These are phyloP conservation scores for Fusarium sp. DNA, from an alignment of 2,329 filamentous ascomycete species.

Conservation along the genomic window DNA sequence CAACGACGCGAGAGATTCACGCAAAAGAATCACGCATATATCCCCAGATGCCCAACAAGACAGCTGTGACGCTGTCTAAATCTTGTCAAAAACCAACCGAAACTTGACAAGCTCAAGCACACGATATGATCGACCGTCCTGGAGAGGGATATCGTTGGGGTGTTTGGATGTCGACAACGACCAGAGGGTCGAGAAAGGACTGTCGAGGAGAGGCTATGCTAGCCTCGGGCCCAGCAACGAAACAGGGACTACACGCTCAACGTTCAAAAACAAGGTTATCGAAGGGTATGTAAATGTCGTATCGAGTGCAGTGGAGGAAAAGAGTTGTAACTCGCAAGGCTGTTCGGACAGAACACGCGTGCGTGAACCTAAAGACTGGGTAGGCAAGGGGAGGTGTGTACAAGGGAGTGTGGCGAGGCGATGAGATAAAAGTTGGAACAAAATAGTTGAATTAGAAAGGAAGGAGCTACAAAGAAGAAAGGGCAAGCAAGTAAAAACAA, in stretches of 20 bases:
- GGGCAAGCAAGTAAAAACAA: conserved; percentile 1
- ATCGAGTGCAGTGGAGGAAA: conserved; percentile 25
- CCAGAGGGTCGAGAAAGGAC: conserved; percentile 16
- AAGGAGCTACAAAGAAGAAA: conserved; percentile 1
- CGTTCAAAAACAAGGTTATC: conserved; percentile 8
- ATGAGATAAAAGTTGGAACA: conserved; percentile 1
- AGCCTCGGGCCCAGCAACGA: conserved; percentile 21
- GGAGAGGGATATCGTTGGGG: not conserved
- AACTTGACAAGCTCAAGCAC: not conserved
- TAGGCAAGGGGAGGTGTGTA: conserved; percentile 33
- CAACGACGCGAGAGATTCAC: conserved; percentile 18
- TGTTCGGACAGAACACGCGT: conserved; percentile 15
- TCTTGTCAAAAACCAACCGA: not conserved
- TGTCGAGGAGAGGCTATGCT: conserved; percentile 17
- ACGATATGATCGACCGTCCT: not conserved
- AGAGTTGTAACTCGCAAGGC: conserved; percentile 10
- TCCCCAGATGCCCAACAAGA: not conserved
- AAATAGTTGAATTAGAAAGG: conserved; percentile 14
- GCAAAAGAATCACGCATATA: conserved; percentile 7
- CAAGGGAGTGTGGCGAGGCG: conserved; percentile 33
- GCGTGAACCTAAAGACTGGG: conserved; percentile 22
- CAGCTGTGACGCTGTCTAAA: not conserved
- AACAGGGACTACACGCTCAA: conserved; percentile 10
- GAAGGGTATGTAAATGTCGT: conserved; percentile 18
- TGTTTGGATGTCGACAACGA: conserved; percentile 12